Percentiles rank a stretch among this genome's conserved stretches.
These are phyloP conservation scores for Dorcoceras hygrometricum DNA, from an alignment of 257 asterid genomes.

Conservation along the genomic window DNA sequence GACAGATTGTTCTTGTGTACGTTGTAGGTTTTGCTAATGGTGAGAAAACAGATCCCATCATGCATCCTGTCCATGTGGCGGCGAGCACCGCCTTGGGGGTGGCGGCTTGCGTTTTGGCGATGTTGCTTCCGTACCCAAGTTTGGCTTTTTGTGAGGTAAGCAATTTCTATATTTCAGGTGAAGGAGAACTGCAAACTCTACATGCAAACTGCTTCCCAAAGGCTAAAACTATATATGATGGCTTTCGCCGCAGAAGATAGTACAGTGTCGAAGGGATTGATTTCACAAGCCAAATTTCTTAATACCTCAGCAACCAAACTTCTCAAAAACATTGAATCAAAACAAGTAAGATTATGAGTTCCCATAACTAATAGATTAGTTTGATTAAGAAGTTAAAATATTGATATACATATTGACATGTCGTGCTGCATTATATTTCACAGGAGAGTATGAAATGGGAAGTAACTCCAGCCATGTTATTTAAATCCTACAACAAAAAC, in stretches of 20 bases:
- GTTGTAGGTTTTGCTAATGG: slow-evolving; percentile 58
- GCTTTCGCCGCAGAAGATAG: slow-evolving; percentile 66
- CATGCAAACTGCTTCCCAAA: slow-evolving; percentile 55
- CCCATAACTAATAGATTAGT: not conserved
- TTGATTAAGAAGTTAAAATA: not conserved
- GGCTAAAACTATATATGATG: slow-evolving; percentile 49
- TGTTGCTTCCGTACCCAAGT: slow-evolving; percentile 62
- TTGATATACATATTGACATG: not conserved
- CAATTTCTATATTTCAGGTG: slow-evolving; percentile 45
- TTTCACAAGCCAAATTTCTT: slow-evolving; percentile 59
- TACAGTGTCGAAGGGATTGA: slow-evolving; percentile 36
- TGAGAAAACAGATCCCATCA: slow-evolving; percentile 38
- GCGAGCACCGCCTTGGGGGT: slow-evolving; percentile 78
- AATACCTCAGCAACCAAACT: slow-evolving; percentile 45
- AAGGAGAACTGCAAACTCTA: slow-evolving; percentile 52
- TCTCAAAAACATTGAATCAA: slow-evolving; percentile 52
- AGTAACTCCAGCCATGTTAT: slow-evolving; percentile 42
- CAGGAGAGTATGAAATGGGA: slow-evolving; percentile 93
- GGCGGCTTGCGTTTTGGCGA: slow-evolving; percentile 62
- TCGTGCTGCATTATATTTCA: slow-evolving; percentile 1
- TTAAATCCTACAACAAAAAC: slow-evolving; percentile 44
- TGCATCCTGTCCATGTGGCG: slow-evolving; percentile 74
- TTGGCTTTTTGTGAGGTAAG: slow-evolving; percentile 66
- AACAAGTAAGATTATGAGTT: slow-evolving; percentile 49
- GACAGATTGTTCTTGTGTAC: slow-evolving; percentile 72